A percentile compares a stretch with the other conserved stretches of the same genome.
Evolutionary conservation across 2,329 filamentous ascomycete species (phyloP).

Genomic region (Fulvia fulva): DNA sequence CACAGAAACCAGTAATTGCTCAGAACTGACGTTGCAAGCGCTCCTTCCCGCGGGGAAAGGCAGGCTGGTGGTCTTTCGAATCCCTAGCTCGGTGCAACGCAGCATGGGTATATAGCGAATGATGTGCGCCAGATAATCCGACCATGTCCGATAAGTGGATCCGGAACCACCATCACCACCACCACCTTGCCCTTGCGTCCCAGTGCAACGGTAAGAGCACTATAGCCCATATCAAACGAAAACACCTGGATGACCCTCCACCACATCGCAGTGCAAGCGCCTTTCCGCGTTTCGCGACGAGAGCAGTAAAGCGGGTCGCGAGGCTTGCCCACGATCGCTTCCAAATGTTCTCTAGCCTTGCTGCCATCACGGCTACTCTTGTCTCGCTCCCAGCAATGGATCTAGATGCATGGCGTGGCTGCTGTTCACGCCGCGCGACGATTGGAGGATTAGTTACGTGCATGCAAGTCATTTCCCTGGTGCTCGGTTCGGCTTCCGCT

Average conservation of each 20-base stretch:
- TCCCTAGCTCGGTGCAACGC: conserved; percentile 5
- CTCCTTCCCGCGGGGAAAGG: not conserved
- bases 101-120: conserved; percentile 2
- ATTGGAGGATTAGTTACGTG: not conserved
- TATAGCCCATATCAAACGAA: not conserved
- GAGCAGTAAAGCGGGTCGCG: not conserved
- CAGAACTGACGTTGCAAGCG: not conserved
- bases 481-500: conserved; percentile 28
- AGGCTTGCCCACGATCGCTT: not conserved
- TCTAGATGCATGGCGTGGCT: not conserved
- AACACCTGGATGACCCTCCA: not conserved
- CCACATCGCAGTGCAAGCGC: too few species aligned
- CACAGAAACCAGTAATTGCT: not conserved
- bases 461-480: conserved; percentile 30
- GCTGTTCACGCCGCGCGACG: not conserved
- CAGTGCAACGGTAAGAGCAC: conserved; percentile 17
- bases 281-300: too few species aligned
- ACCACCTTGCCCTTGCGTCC: conserved; percentile 4
- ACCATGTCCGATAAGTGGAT: conserved; percentile 21
- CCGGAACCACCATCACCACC: conserved; percentile 3
- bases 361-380: not conserved
- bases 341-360: conserved; percentile 13
- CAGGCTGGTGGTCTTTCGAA: too few species aligned
- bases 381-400: not conserved
- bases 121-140: conserved; percentile 8